Percentiles rank a stretch among this genome's conserved stretches.
phyloP scores from a whole-genome alignment of 306 rosid species.

The Quercus gilva region DNA sequence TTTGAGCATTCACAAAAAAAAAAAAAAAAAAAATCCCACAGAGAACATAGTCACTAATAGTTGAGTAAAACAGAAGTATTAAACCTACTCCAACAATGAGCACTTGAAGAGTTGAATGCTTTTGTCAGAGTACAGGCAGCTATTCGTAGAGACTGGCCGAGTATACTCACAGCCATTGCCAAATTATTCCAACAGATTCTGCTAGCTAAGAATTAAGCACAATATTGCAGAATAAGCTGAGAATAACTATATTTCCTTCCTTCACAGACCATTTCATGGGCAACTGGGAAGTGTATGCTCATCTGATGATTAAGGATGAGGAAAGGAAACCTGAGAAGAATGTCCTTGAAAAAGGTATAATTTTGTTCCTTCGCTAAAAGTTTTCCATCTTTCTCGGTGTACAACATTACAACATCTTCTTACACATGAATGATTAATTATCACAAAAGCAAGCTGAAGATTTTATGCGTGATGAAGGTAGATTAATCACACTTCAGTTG shows the following conservation, averaged over 20 bases:
- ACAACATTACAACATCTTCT: not conserved
- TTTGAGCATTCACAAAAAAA: not conserved
- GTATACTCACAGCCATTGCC: constrained; percentile 90
- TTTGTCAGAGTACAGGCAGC: constrained; percentile 66
- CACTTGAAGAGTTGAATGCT: constrained; percentile 86
- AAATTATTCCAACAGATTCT: constrained; percentile 36
- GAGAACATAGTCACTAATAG: not conserved
- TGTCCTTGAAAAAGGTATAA: not conserved
- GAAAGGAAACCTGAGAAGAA: not conserved
- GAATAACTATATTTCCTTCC: not conserved
- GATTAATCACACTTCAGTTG: not conserved
- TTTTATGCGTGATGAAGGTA: not conserved
- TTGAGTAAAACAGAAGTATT: constrained; percentile 1
- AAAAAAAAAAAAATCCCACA: not conserved
- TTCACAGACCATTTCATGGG: not conserved
- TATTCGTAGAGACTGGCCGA: constrained; percentile 83
- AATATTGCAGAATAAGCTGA: not conserved
- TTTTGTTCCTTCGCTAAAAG: not conserved
- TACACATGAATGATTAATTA: not conserved
- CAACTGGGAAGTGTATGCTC: not conserved
- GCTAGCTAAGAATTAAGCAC: not conserved
- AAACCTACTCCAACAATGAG: constrained; percentile 98
- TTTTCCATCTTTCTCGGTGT: not conserved
- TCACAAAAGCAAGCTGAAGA: not conserved
- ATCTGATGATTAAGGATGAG: not conserved